Evolutionary conservation across 805 yeast genomes (phyloP).

Genomic region (Metschnikowia shivogae): DNA sequence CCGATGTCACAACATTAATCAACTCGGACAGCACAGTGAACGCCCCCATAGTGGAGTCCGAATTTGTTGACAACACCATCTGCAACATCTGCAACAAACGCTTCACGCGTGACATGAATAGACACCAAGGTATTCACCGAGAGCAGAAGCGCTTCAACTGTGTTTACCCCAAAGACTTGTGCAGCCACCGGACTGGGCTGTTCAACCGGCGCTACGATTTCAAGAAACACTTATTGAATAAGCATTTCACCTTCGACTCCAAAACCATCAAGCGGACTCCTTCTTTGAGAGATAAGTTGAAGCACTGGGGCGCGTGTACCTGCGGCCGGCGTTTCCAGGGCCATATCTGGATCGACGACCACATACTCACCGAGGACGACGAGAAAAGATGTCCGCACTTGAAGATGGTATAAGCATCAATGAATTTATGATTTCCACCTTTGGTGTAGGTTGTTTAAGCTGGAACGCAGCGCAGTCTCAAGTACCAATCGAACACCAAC

Average conservation of each 20-base stretch:
- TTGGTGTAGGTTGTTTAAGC: too few species aligned
- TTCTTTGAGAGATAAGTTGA: slow-evolving; percentile 50
- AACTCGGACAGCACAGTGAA: slow-evolving; percentile 31
- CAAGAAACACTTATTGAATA: slow-evolving; percentile 60
- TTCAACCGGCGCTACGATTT: slow-evolving; percentile 67
- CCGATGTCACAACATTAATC: slow-evolving; percentile 38
- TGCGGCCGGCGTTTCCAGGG: slow-evolving; percentile 35
- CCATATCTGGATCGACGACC: slow-evolving; percentile 35
- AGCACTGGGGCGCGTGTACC: slow-evolving; percentile 48
- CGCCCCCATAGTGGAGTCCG: slow-evolving; percentile 35
- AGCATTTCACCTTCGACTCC: slow-evolving; percentile 55
- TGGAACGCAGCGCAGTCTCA: too few species aligned
- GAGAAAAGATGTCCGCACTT: slow-evolving; percentile 19
- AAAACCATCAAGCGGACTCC: slow-evolving; percentile 40
- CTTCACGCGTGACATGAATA: slow-evolving; percentile 56
- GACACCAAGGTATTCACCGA: slow-evolving; percentile 63
- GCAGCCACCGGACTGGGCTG: slow-evolving; percentile 56
- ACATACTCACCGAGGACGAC: slow-evolving; percentile 26
- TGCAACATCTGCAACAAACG: slow-evolving; percentile 53
- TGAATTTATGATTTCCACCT: not conserved
- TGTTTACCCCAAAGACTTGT: slow-evolving; percentile 50
- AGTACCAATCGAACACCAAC: too few species aligned
- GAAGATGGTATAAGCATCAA: not conserved
- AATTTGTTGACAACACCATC: slow-evolving; percentile 35
- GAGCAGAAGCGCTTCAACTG: slow-evolving; percentile 53